Conservation (phyloP, 768 basidiomycete species). For the Goffeauzyma gilvescens region DNA sequence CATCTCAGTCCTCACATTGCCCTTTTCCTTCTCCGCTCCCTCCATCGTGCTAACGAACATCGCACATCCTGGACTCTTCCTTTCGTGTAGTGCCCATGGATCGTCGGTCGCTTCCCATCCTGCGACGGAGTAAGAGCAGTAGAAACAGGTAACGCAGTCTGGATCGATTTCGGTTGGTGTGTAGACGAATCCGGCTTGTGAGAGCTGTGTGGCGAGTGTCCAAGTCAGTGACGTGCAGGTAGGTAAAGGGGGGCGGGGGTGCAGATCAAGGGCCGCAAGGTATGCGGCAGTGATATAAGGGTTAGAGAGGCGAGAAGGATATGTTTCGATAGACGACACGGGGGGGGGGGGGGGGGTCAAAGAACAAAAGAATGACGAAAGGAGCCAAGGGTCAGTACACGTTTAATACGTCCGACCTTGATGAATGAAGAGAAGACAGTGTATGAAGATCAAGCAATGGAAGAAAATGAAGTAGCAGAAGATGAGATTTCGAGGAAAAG, state of each 20-base stretch:
- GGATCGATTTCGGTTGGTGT: slow-evolving; percentile 48
- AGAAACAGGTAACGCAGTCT: slow-evolving; percentile 68
- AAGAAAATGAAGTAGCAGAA: too few relatives aligned
- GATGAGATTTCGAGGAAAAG: too few relatives aligned
- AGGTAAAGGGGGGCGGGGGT: slow-evolving; percentile 53
- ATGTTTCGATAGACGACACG: background rate
- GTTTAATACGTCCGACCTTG: too few relatives aligned
- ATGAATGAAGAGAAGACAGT: too few relatives aligned
- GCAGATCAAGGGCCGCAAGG: slow-evolving; percentile 48
- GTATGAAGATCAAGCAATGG: too few relatives aligned
- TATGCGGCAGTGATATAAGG: slow-evolving; percentile 51
- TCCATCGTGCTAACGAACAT: slow-evolving; percentile 33
- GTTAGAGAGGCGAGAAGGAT: background rate
- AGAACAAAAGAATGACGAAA: background rate
- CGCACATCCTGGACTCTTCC: slow-evolving; percentile 42
- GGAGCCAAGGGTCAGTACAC: background rate
- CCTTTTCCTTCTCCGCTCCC: background rate
- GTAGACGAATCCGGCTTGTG: slow-evolving; percentile 70
- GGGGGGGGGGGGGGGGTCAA: background rate
- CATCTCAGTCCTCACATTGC: background rate
- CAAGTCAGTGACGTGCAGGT: slow-evolving; percentile 32
- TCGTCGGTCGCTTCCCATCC: slow-evolving; percentile 80
- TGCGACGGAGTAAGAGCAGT: slow-evolving; percentile 57
- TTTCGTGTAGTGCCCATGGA: slow-evolving; percentile 67
- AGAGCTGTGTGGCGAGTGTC: slow-evolving; percentile 42